Evolutionary conservation across 306 rosid species (phyloP).

Genomic region (Vigna hirtella): DNA sequence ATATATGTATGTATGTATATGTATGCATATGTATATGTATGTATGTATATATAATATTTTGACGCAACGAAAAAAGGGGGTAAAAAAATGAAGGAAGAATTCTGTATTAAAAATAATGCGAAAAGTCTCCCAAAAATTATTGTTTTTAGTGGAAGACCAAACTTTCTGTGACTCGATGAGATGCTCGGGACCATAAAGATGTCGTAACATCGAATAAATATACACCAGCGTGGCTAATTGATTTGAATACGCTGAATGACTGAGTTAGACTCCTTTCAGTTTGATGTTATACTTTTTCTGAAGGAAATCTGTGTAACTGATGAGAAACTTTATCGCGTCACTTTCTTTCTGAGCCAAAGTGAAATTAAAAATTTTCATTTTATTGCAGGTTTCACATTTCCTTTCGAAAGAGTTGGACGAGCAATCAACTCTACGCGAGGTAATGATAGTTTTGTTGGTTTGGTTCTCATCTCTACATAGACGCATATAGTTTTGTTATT

Average conservation of each 20-base stretch:
- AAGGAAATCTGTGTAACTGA: background rate
- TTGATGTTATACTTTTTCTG: slow-evolving; percentile 2
- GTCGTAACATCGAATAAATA: slow-evolving; percentile 16
- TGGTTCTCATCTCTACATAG: background rate
- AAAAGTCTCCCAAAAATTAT: background rate
- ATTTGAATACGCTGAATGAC: slow-evolving; percentile 18
- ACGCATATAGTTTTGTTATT: background rate
- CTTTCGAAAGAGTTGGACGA: slow-evolving; percentile 65
- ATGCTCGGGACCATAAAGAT: slow-evolving; percentile 19
- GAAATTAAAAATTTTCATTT: background rate
- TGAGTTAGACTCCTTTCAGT: background rate
- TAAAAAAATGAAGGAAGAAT: background rate
- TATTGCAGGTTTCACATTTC: slow-evolving; percentile 79
- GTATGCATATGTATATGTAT: no score
- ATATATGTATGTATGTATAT: no score
- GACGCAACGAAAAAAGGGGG: background rate
- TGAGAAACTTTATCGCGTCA: background rate
- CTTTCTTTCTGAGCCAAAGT: slow-evolving; percentile 14
- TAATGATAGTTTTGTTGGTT: slow-evolving; percentile 32
- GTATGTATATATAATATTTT: background rate
- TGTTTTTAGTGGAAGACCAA: slow-evolving; percentile 7
- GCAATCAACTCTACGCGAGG: slow-evolving; percentile 71
- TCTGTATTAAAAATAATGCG: background rate
- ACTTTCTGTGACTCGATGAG: background rate
- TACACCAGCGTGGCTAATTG: background rate